Conservation (phyloP, 768 basidiomycete genomes). For the Tephrocybe sp. region DNA sequence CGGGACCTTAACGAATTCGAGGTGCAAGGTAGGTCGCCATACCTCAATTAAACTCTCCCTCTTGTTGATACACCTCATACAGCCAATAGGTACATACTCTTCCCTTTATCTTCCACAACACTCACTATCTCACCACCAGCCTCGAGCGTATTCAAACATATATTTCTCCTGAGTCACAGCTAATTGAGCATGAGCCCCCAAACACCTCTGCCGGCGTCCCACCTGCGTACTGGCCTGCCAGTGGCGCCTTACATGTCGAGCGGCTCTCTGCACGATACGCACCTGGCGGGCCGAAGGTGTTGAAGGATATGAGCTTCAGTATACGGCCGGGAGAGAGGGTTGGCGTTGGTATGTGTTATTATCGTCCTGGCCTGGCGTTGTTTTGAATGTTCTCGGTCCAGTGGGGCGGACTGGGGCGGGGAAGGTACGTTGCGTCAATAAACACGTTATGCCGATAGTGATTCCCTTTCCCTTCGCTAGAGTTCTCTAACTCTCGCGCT, state of each 20-base stretch:
- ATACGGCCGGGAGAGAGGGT: conserved; percentile 15
- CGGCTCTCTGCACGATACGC: conserved; percentile 57
- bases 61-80: conserved; percentile 22
- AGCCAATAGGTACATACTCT: conserved; percentile 36
- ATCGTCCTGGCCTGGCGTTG: background rate
- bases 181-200: conserved; percentile 56
- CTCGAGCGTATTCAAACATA: conserved; percentile 71
- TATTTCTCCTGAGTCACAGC: too few relatives aligned
- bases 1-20: conserved; percentile 41
- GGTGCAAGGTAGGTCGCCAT: conserved; percentile 27
- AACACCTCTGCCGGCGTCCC: conserved; percentile 39
- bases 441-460: too few relatives aligned
- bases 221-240: conserved; percentile 65
- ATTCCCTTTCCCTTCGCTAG: conserved; percentile 11
- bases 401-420: conserved; percentile 29
- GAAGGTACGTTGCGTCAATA: conserved; percentile 18
- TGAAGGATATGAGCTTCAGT: conserved; percentile 13
- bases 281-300: conserved; percentile 22
- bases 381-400: conserved; percentile 2
- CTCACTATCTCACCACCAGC: conserved; percentile 18
- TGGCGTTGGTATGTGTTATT: conserved; percentile 14
- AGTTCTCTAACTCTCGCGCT: conserved; percentile 45
- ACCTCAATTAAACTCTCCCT: conserved; percentile 4
- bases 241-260: conserved; percentile 53
- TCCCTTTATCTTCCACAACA: background rate